Conservation (phyloP, 2,329 filamentous ascomycete species). For the Alternaria arborescens region DNA sequence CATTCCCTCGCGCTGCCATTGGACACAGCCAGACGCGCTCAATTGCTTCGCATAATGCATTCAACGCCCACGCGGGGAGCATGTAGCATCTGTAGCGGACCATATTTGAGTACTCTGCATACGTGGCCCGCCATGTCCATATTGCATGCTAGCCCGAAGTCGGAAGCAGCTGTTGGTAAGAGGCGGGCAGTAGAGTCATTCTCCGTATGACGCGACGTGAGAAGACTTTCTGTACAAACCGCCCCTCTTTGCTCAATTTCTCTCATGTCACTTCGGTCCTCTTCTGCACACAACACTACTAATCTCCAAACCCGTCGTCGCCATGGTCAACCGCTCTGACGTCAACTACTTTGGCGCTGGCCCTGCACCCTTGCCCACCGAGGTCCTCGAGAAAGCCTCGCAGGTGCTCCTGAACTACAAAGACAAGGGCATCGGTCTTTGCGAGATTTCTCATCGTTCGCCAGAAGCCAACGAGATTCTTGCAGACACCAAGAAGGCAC, state of each 20-base stretch:
- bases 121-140: neutral
- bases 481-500: constrained; percentile 76
- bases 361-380: constrained; percentile 83
- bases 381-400: constrained; percentile 79
- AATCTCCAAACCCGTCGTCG: constrained; percentile 12
- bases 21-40: constrained; percentile 26
- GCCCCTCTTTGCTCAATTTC: constrained; percentile 13
- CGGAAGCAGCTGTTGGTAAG: constrained; percentile 25
- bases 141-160: constrained; percentile 30
- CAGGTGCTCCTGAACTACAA: constrained; percentile 83
- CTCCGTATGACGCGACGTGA: constrained; percentile 37
- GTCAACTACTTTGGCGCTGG: constrained; percentile 91
- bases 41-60: constrained; percentile 34
- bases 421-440: constrained; percentile 81
- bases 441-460: constrained; percentile 90
- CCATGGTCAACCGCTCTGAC: constrained; percentile 76
- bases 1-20: constrained; percentile 29
- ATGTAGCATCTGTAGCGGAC: constrained; percentile 8
- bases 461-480: constrained; percentile 80
- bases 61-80: constrained; percentile 19
- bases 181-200: constrained; percentile 36
- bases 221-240: constrained; percentile 25
- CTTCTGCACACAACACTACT: neutral
- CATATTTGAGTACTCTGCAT: constrained; percentile 3
- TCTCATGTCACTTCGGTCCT: constrained; percentile 7